Percentiles rank a stretch among this genome's conserved stretches.
Evolutionary conservation across 2,329 filamentous ascomycete species (phyloP).

Genomic region (Cadophora gregata): DNA sequence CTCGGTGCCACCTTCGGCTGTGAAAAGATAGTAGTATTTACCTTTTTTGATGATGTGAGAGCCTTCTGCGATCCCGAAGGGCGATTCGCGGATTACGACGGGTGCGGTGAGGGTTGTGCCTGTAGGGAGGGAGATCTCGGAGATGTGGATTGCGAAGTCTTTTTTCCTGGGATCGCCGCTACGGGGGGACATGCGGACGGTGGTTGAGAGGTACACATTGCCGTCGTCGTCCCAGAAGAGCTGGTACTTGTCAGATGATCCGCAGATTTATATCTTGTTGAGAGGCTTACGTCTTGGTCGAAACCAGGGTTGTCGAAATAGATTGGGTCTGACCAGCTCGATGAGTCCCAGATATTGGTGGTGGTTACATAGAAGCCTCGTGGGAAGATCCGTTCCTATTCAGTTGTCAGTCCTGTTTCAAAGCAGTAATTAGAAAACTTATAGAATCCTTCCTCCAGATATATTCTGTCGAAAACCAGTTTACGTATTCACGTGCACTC

Average conservation of each 20-base stretch:
- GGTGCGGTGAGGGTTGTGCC: slow-evolving; percentile 58
- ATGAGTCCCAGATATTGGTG: slow-evolving; percentile 53
- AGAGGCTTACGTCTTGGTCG: slow-evolving; percentile 56
- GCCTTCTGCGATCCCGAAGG: slow-evolving; percentile 66
- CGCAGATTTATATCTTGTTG: slow-evolving; percentile 53
- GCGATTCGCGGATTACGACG: slow-evolving; percentile 59
- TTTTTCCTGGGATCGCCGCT: slow-evolving; percentile 49
- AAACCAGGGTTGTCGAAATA: slow-evolving; percentile 67
- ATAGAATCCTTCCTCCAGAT: too few species aligned
- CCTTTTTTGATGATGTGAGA: slow-evolving; percentile 64
- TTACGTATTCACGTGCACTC: neutral
- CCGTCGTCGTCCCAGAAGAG: slow-evolving; percentile 64
- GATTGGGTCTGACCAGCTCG: slow-evolving; percentile 65
- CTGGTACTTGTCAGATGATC: slow-evolving; percentile 30
- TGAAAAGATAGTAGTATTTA: slow-evolving; percentile 64
- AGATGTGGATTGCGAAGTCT: slow-evolving; percentile 58
- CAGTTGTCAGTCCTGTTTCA: neutral
- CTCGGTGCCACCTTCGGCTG: slow-evolving; percentile 65
- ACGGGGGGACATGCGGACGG: slow-evolving; percentile 52
- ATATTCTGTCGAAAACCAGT: neutral
- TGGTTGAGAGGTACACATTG: slow-evolving; percentile 53
- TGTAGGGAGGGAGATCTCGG: slow-evolving; percentile 56
- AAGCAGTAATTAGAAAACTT: neutral
- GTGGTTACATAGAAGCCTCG: slow-evolving; percentile 61
- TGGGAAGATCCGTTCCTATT: slow-evolving; percentile 53